Evolutionary conservation across 305 asterid genomes (phyloP).

Genomic region (Nicotiana rustica): DNA sequence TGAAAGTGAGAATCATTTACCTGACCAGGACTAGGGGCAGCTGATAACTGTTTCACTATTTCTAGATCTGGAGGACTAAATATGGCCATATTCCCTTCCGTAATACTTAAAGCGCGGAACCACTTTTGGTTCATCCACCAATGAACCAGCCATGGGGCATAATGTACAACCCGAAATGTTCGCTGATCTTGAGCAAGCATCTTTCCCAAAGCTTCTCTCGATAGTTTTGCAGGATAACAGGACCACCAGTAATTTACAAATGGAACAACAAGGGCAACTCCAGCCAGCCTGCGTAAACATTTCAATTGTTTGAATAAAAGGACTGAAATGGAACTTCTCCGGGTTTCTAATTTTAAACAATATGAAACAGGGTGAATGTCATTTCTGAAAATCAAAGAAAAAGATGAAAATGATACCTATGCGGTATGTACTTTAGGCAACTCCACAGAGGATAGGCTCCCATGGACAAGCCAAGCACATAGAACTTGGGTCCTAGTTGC

Average conservation of each 20-base stretch:
- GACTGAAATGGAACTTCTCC: conserved; percentile 28
- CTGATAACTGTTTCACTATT: conserved; percentile 38
- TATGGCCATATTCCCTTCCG: conserved; percentile 38
- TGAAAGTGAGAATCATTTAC: conserved; percentile 18
- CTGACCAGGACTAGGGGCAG: conserved; percentile 37
- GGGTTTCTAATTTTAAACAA: neutral
- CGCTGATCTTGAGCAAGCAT: conserved; percentile 41
- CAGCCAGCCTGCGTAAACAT: conserved; percentile 44
- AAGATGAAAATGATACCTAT: conserved; percentile 37
- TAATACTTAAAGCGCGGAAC: conserved; percentile 44
- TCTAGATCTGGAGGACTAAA: conserved; percentile 43
- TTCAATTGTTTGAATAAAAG: neutral
- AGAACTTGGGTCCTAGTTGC: conserved; percentile 37
- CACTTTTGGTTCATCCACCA: conserved; percentile 52
- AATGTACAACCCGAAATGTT: conserved; percentile 43
- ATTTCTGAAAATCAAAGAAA: neutral
- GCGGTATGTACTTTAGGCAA: conserved; percentile 43
- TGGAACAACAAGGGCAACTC: conserved; percentile 50
- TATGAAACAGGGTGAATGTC: conserved; percentile 5
- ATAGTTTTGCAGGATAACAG: conserved; percentile 40
- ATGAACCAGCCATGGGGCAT: conserved; percentile 49
- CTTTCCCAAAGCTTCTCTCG: conserved; percentile 30
- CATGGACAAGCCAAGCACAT: conserved; percentile 41
- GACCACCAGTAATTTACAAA: conserved; percentile 53
- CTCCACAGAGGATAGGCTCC: conserved; percentile 42